Percentiles rank a stretch among this genome's conserved stretches.
Conservation (phyloP, 1,284 basidiomycete species). For the Microstroma glucosiphilum region DNA sequence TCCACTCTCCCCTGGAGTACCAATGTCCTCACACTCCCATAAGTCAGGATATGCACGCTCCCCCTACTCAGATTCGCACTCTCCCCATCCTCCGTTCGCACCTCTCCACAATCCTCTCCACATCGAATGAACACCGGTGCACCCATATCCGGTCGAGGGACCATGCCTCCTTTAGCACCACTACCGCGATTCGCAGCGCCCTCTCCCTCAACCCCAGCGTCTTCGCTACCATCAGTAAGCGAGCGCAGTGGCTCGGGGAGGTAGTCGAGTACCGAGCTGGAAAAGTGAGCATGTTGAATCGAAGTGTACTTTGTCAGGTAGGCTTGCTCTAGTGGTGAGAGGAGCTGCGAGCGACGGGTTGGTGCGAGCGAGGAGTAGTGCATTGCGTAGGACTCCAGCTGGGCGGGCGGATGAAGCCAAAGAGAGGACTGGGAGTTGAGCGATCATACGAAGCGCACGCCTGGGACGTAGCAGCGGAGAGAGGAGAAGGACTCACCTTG, state of each 20-base stretch:
- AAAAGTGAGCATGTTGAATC: conserved; percentile 28
- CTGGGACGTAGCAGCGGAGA: neutral
- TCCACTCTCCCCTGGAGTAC: neutral
- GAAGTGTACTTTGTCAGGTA: conserved; percentile 24
- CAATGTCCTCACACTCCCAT: neutral
- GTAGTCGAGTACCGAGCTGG: conserved; percentile 27
- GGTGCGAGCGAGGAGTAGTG: neutral
- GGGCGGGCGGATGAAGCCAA: neutral
- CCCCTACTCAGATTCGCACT: neutral
- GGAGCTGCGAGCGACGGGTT: neutral
- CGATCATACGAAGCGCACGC: neutral
- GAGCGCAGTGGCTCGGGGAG: conserved; percentile 35
- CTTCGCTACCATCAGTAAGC: conserved; percentile 16
- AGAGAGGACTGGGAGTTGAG: neutral
- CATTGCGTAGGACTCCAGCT: neutral
- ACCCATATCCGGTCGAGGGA: conserved; percentile 33
- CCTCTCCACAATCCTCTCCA: conserved; percentile 32
- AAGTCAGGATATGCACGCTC: conserved; percentile 1
- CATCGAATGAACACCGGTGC: conserved; percentile 45
- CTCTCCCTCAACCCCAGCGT: neutral
- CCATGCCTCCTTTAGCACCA: conserved; percentile 9
- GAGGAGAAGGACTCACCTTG: neutral
- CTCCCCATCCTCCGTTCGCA: neutral
- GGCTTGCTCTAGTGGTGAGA: conserved; percentile 9
- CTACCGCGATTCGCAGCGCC: no score